Conservation (phyloP, 257 asterid genomes). For the Solanum ossicruentum region DNA sequence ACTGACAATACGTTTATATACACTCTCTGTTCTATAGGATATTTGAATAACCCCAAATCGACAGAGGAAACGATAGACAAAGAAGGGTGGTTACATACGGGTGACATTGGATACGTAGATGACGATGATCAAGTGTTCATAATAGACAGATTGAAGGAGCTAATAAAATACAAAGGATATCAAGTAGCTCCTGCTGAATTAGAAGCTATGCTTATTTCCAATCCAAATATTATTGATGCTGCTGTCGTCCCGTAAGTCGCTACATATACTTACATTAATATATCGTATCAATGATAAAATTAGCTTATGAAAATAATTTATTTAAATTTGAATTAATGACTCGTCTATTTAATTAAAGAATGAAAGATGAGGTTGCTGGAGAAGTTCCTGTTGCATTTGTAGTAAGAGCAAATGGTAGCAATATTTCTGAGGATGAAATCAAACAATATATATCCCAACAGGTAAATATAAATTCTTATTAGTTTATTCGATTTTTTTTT, state of each 20-base stretch:
- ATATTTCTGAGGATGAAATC: neutral
- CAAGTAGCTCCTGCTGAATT: conserved; percentile 40
- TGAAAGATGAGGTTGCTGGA: conserved; percentile 18
- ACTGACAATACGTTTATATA: rapidly evolving
- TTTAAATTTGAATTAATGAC: neutral
- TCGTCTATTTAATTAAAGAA: neutral
- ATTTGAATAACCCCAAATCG: conserved; percentile 22
- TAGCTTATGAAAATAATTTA: neutral
- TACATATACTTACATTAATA: neutral
- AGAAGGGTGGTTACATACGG: conserved; percentile 34
- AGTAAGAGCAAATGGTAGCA: neutral
- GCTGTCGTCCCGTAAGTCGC: conserved; percentile 28
- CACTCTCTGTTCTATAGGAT: conserved; percentile 2
- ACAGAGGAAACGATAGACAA: conserved; percentile 18
- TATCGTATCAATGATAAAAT: neutral
- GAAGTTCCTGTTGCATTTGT: conserved; percentile 19
- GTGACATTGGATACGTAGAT: conserved; percentile 31
- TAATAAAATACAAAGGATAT: conserved; percentile 34
- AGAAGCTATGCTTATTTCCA: conserved; percentile 22
- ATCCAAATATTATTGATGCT: conserved; percentile 22
- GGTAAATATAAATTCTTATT: neutral
- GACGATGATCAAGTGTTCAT: conserved; percentile 22
- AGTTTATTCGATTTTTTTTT: neutral
- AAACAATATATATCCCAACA: conserved; percentile 11
- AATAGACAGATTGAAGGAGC: conserved; percentile 26